Percentiles rank a stretch among this genome's conserved stretches.
Conservation (phyloP, 345 rosid genomes). For the Conringia planisiliqua region DNA sequence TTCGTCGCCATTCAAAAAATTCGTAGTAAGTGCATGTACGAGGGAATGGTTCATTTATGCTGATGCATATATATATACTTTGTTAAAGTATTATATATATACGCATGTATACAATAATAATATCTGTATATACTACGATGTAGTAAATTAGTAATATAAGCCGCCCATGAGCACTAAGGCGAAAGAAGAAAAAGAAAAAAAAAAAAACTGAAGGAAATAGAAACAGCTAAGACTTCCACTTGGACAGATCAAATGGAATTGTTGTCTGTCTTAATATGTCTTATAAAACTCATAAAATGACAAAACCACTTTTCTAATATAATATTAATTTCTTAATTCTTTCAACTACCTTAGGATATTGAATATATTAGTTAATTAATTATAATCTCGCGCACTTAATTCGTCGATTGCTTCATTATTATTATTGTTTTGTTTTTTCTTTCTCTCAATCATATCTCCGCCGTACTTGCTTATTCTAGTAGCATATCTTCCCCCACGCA, state of each 20-base stretch:
- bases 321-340: conserved; percentile 1
- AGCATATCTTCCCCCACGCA: conserved; percentile 22
- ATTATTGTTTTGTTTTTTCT: conserved; percentile 1
- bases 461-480: conserved; percentile 36
- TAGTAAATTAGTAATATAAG: conserved; percentile 23
- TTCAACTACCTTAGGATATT: conserved; percentile 20
- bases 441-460: conserved; percentile 28
- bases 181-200: not conserved
- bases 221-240: conserved; percentile 40
- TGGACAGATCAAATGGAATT: conserved; percentile 23
- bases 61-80: not conserved
- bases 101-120: not conserved
- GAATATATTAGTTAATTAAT: not conserved
- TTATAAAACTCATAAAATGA: conserved; percentile 27
- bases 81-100: too few species aligned
- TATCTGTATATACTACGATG: not conserved
- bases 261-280: conserved; percentile 38
- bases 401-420: conserved; percentile 37
- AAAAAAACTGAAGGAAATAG: not conserved
- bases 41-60: not conserved
- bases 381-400: conserved; percentile 21
- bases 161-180: conserved; percentile 32
- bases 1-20: not conserved
- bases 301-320: conserved; percentile 26
- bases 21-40: conserved; percentile 6